Evolutionary conservation across 1,139 yeast genomes (phyloP), one percentile per base, ranked within the genome.

Genomic region (Candida dubliniensis): DNA sequence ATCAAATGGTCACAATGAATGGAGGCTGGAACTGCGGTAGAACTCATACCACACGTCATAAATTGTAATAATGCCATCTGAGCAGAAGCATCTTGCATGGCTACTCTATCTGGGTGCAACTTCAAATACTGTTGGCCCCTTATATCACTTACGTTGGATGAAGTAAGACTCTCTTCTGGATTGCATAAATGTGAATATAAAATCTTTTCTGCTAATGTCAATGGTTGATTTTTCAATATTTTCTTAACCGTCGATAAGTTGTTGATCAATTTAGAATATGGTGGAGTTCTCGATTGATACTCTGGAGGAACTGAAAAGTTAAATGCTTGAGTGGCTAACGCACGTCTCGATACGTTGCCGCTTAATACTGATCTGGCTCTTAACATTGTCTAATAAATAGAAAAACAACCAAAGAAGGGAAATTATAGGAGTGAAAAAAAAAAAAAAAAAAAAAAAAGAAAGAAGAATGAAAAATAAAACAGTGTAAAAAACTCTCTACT

Each of bases 81-180:
- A 2, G 99, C 99, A 23, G 96, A 87, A 1, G 99, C 99, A 71
- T 93, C 99, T 72, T 93, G 99, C 97, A 91, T 91, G 24, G 99
- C 99, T 15, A 93, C 99, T 59, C 99, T 79, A 64, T 93, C 99
- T n/a, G 99, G 99, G 61, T 84, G 79, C 56, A 93, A 76, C 72
- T 93, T 93, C 62, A 93, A 79, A 64, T 93, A 93, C 48, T 87
- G 81, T 48, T 79, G 65, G 42, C 99, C 99, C 58, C 99, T 79
- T 52, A 91, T 79, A 48, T 81, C 76, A 40, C 72, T 60, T 8
- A 80, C 67, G 47, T 72, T 65, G 23, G 81, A 79, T 8, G 66
- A 55, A 2, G 79, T 73, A 45, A 89, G 72, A 34, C 85, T 76
- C 53, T 88, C 96, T 58, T 87, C 93, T 8, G 96, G 96, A 59